Evolutionary conservation across 2,329 filamentous ascomycete genomes (phyloP).

Genomic region (Colletotrichum phormii): DNA sequence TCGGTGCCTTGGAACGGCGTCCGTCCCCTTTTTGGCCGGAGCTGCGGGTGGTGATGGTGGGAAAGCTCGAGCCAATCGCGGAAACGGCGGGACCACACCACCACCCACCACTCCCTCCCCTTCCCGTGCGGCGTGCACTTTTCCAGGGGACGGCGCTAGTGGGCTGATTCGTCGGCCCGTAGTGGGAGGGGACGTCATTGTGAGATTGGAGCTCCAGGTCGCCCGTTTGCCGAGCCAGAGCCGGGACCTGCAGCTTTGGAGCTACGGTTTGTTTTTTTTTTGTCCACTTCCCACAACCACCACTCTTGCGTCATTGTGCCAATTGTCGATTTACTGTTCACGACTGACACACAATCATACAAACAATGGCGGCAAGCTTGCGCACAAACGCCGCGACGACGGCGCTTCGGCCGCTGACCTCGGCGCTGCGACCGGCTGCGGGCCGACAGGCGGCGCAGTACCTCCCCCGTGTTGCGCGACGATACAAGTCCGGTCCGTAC

Average conservation of each 20-base stretch:
- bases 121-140: not conserved
- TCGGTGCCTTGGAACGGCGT: not conserved
- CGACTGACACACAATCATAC: not conserved
- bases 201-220: constrained; percentile 17
- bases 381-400: constrained; percentile 8
- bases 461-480: constrained; percentile 44
- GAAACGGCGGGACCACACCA: constrained; percentile 10
- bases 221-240: constrained; percentile 35
- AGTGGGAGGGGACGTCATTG: constrained; percentile 27
- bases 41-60: not conserved
- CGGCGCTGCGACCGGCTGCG: constrained; percentile 20
- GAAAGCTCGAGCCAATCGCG: constrained; percentile 33
- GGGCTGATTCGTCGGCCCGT: constrained; percentile 12
- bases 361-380: constrained; percentile 26
- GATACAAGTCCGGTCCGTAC: constrained; percentile 72
- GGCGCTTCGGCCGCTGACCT: constrained; percentile 32
- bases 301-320: not conserved
- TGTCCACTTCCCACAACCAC: not conserved
- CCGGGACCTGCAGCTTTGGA: constrained; percentile 7
- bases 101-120: not conserved
- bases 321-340: not conserved
- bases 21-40: not conserved
- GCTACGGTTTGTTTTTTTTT: not conserved
- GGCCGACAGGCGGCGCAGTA: not conserved
- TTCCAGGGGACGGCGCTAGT: not conserved